Evolutionary conservation across 169 alveolate genomes (phyloP).

Genomic region (Besnoitia besnoiti): DNA sequence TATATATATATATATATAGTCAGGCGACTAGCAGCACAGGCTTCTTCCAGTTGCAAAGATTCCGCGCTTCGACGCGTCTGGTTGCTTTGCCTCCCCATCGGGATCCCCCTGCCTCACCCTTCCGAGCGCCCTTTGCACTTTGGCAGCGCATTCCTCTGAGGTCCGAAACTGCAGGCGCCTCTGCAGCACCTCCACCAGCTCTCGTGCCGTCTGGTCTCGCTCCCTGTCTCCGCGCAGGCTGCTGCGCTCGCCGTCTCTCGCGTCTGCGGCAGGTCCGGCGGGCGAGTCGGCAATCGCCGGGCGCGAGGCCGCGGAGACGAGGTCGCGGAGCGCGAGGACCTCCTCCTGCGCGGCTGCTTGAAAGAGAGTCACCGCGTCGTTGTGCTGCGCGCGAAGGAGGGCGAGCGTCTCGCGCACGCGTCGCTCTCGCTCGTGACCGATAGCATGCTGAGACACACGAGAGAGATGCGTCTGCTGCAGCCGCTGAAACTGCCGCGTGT

Average conservation of each 20-base stretch:
- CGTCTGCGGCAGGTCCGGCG: neutral
- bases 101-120: neutral
- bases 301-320: neutral
- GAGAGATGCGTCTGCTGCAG: neutral
- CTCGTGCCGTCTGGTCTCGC: too few relatives aligned
- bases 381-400: neutral
- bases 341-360: constrained; percentile 15
- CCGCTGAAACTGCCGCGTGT: neutral
- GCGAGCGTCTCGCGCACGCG: neutral
- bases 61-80: neutral
- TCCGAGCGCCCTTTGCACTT: neutral
- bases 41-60: too few relatives aligned
- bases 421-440: neutral
- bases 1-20: too few relatives aligned
- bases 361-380: neutral
- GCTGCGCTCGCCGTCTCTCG: too few relatives aligned
- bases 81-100: too few relatives aligned
- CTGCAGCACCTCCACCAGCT: neutral
- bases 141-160: neutral
- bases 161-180: neutral
- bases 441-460: neutral
- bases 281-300: neutral
- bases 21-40: too few relatives aligned
- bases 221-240: neutral
- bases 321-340: neutral